These are phyloP conservation scores for Ustilaginoidea virens DNA, from an alignment of 2,329 filamentous ascomycete genomes.

Conservation along the genomic window DNA sequence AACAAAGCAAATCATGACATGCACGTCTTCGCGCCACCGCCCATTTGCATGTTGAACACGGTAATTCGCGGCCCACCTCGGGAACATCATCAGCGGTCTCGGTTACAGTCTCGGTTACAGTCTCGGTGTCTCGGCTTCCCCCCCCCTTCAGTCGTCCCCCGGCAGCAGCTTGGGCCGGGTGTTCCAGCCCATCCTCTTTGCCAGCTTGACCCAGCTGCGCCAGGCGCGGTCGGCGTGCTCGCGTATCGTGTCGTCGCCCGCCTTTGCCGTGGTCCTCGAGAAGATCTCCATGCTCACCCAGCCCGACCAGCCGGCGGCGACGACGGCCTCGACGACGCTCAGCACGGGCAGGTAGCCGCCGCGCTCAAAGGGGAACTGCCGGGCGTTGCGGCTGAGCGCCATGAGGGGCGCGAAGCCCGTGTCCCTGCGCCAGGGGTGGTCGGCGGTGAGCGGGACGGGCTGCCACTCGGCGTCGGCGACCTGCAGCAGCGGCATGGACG, in stretches of 20 bases:
- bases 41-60: no score
- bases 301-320: constrained; percentile 2
- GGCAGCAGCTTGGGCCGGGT: no score
- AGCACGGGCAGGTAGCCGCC: constrained; percentile 14
- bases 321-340: constrained; percentile 13
- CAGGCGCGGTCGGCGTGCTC: constrained; percentile 6
- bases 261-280: constrained; percentile 3
- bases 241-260: constrained; percentile 3
- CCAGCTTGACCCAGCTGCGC: constrained; percentile 7
- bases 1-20: no score
- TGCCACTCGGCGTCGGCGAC: constrained; percentile 9
- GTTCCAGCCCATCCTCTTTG: constrained; percentile 6
- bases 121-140: no score
- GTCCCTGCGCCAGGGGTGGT: constrained; percentile 4
- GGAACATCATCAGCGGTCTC: no score
- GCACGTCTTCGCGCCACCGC: no score
- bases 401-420: constrained; percentile 4
- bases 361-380: constrained; percentile 8
- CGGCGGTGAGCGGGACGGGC: neutral
- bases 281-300: constrained; percentile 11
- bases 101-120: no score
- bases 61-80: no score
- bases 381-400: constrained; percentile 8
- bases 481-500: constrained; percentile 7
- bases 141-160: no score